Percentiles rank a stretch among this genome's conserved stretches.
phyloP scores from a whole-genome alignment of 2,329 filamentous ascomycete genomes.

The Fusarium dlaminii region DNA sequence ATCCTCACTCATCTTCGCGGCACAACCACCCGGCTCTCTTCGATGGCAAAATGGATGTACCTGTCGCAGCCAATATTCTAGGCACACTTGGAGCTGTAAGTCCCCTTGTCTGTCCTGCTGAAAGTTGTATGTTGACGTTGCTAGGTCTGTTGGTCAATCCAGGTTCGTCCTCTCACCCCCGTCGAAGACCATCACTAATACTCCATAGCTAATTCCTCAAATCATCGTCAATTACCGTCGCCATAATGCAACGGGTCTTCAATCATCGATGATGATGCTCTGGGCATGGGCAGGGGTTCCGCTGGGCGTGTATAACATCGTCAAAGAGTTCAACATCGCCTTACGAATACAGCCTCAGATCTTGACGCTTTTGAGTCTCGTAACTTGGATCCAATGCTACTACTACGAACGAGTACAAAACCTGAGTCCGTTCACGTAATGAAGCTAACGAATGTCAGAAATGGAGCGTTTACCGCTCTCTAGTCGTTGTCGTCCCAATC shows the following conservation, averaged over 20 bases:
- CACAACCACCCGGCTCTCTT: background rate
- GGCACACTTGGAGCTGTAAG: conserved; percentile 67
- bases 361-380: conserved; percentile 53
- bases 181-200: background rate
- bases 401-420: conserved; percentile 51
- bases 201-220: conserved; percentile 69
- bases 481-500: conserved; percentile 60
- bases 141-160: conserved; percentile 70
- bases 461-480: conserved; percentile 61
- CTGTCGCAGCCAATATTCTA: conserved; percentile 65
- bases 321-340: conserved; percentile 53
- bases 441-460: conserved; percentile 50
- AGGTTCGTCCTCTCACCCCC: conserved; percentile 52
- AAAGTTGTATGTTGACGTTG: background rate
- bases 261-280: conserved; percentile 77
- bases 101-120: background rate
- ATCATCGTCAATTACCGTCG: conserved; percentile 74
- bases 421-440: rapidly evolving
- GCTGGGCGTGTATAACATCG: conserved; percentile 63
- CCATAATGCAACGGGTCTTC: conserved; percentile 72
- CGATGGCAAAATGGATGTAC: conserved; percentile 58
- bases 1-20: background rate
- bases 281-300: conserved; percentile 76
- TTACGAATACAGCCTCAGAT: conserved; percentile 56
- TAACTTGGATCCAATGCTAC: conserved; percentile 56